A percentile compares a stretch with the other conserved stretches of the same genome.
phyloP scores from a whole-genome alignment of 768 basidiomycete species.

The Tricholomella constricta region DNA sequence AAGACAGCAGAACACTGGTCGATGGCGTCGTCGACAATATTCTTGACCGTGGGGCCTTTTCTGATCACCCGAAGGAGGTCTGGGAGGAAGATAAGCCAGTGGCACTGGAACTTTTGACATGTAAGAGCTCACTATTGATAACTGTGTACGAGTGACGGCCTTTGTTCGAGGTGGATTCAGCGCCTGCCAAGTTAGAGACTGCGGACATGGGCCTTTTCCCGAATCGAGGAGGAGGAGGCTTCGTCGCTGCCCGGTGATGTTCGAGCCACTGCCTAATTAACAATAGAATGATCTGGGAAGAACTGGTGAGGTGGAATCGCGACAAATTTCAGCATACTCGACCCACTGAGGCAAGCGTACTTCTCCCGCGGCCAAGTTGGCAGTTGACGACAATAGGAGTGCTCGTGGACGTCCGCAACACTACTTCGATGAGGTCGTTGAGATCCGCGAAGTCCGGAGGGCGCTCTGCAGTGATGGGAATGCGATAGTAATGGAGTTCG shows the following conservation, averaged over 20 bases:
- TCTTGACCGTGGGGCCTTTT: constrained; percentile 85
- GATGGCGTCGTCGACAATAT: constrained; percentile 82
- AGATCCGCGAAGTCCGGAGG: constrained; percentile 75
- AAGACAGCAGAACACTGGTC: constrained; percentile 82
- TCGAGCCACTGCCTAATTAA: constrained; percentile 86
- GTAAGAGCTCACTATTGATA: constrained; percentile 59
- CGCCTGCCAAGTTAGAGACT: constrained; percentile 34
- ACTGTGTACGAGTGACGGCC: constrained; percentile 75
- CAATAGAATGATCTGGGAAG: constrained; percentile 68
- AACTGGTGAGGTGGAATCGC: neutral
- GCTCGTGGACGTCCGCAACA: constrained; percentile 65
- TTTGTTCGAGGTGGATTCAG: constrained; percentile 32
- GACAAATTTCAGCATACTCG: neutral
- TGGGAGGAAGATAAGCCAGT: constrained; percentile 27
- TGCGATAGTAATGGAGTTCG: constrained; percentile 75
- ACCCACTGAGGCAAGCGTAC: constrained; percentile 84
- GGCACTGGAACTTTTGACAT: too few species aligned
- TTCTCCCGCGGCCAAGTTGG: constrained; percentile 91
- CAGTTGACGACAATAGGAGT: constrained; percentile 93
- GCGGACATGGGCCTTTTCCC: constrained; percentile 47
- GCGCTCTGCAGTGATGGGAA: constrained; percentile 92
- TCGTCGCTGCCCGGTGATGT: constrained; percentile 35
- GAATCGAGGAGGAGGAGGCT: constrained; percentile 38
- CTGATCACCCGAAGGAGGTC: constrained; percentile 85
- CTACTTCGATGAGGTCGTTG: constrained; percentile 76